These are phyloP conservation scores for Cylindrotheca closterium DNA, from an alignment of 108 stramenopile genomes.

Conservation along the genomic window DNA sequence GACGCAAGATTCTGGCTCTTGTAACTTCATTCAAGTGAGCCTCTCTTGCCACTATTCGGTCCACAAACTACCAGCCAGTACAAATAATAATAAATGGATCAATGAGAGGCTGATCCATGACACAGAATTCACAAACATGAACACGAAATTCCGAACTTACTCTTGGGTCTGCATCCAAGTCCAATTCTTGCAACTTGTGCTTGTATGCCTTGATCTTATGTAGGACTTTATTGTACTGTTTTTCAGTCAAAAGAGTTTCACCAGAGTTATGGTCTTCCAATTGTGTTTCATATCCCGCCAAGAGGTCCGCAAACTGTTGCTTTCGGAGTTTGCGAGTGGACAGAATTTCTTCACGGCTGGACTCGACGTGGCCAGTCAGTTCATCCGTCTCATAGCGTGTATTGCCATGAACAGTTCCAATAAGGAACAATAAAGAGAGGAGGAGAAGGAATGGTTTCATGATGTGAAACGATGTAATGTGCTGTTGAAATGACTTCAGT, in stretches of 20 bases:
- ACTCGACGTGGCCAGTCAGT: slow-evolving; percentile 31
- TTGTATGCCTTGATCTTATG: slow-evolving; percentile 30
- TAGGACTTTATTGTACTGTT: slow-evolving; percentile 8
- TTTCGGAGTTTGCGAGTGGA: slow-evolving; percentile 18
- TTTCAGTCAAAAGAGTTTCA: slow-evolving; percentile 6
- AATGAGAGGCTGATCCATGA: no score
- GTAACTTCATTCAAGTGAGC: slow-evolving; percentile 28
- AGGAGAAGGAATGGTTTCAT: neutral
- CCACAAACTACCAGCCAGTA: neutral
- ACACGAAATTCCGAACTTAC: slow-evolving; percentile 4
- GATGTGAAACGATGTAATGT: neutral
- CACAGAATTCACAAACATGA: no score
- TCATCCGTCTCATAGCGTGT: slow-evolving; percentile 22
- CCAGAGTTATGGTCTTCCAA: slow-evolving; percentile 18
- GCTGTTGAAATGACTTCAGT: neutral
- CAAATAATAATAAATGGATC: no score
- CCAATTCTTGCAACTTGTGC: slow-evolving; percentile 33
- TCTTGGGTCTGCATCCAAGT: slow-evolving; percentile 21
- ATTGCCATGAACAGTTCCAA: neutral
- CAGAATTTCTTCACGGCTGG: slow-evolving; percentile 29
- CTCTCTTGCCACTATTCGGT: slow-evolving; percentile 20
- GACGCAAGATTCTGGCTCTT: slow-evolving; percentile 9
- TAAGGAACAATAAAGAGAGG: neutral
- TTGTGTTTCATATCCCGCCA: slow-evolving; percentile 11
- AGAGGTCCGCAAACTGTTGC: slow-evolving; percentile 7